phyloP scores from a whole-genome alignment of 2,329 filamentous ascomycete genomes.

The Endoconidiophora polonica region DNA sequence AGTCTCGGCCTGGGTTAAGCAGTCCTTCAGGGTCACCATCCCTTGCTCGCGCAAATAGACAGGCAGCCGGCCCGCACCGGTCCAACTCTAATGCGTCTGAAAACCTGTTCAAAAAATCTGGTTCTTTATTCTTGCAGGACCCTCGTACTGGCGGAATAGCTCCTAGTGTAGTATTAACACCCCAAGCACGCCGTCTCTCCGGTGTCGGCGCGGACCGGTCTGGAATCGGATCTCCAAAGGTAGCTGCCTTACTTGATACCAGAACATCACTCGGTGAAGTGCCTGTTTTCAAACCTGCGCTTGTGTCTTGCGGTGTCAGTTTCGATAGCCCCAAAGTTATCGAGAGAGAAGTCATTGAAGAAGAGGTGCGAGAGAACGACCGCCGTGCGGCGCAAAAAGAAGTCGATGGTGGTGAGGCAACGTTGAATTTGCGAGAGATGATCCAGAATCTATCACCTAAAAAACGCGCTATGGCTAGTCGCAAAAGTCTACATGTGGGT shows the following conservation, averaged over 20 bases:
- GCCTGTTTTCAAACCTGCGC: background rate
- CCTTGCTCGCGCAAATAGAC: constrained; percentile 9
- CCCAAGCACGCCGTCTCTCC: constrained; percentile 36
- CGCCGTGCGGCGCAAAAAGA: constrained; percentile 39
- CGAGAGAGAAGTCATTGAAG: constrained; percentile 38
- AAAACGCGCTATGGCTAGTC: constrained; percentile 46
- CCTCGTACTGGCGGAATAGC: constrained; percentile 38
- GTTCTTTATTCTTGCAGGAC: constrained; percentile 35
- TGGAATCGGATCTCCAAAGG: constrained; percentile 59
- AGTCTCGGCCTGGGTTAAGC: constrained; percentile 1
- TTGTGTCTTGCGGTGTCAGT: constrained; percentile 31
- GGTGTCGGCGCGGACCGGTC: constrained; percentile 52
- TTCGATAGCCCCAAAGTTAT: constrained; percentile 50
- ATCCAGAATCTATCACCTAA: constrained; percentile 65
- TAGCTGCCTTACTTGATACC: constrained; percentile 54
- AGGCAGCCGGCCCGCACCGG: constrained; percentile 1
- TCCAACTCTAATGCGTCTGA: background rate
- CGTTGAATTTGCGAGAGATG: constrained; percentile 56
- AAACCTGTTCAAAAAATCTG: background rate
- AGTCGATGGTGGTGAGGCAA: constrained; percentile 36
- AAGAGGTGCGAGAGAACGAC: constrained; percentile 43
- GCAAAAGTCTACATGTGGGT: constrained; percentile 63
- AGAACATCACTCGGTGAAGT: constrained; percentile 52
- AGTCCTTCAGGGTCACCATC: constrained; percentile 11
- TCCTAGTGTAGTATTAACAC: constrained; percentile 47